A percentile compares a stretch with the other conserved stretches of the same genome.
Conservation (phyloP, 345 rosid genomes). For the Sisymbrium altissimum region DNA sequence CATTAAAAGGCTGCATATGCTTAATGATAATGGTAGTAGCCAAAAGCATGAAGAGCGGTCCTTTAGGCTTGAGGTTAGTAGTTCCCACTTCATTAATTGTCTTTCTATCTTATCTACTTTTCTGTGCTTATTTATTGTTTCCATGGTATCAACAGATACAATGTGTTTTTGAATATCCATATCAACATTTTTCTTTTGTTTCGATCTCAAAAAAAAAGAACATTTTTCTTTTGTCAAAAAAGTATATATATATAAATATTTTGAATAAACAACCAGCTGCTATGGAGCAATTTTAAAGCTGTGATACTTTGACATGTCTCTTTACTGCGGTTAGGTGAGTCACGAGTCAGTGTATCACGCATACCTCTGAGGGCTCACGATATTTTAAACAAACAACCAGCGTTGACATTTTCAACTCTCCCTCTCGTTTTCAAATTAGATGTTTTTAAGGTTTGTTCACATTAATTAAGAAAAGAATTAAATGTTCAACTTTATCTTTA, state of each 20-base stretch:
- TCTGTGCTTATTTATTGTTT: constrained; percentile 14
- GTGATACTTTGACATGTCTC: background rate
- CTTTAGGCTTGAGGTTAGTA: constrained; percentile 75
- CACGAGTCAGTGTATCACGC: constrained; percentile 2
- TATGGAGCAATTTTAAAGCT: background rate
- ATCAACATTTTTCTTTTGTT: no score
- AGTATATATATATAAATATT: background rate
- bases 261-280: background rate
- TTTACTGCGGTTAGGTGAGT: background rate
- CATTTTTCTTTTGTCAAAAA: background rate
- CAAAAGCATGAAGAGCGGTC: constrained; percentile 78
- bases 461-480: no score
- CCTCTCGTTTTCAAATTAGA: no score
- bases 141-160: constrained; percentile 1
- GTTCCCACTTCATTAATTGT: constrained; percentile 42
- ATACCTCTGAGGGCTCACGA: background rate
- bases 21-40: constrained; percentile 29
- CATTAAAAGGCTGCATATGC: constrained; percentile 55
- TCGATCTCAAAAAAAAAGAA: no score
- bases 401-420: background rate
- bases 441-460: no score
- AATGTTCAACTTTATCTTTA: no score
- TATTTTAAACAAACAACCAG: background rate
- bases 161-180: background rate
- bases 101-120: constrained; percentile 10